These are phyloP conservation scores for Colletotrichum simmondsii DNA, from an alignment of 2,329 filamentous ascomycete genomes.

Conservation along the genomic window DNA sequence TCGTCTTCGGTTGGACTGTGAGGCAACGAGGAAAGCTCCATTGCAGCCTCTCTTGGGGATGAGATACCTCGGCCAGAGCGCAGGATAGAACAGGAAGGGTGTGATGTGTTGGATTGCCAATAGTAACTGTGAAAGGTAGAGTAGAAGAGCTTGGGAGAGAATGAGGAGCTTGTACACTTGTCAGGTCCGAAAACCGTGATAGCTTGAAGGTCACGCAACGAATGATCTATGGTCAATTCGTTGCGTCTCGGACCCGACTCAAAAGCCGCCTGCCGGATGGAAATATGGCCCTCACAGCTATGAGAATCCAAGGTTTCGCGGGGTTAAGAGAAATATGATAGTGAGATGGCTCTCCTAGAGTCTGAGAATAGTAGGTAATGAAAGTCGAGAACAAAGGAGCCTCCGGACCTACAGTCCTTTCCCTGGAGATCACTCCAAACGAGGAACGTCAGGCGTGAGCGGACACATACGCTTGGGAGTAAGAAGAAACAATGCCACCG, in stretches of 20 bases:
- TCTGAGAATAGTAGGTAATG: not conserved
- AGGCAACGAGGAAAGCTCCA: not conserved
- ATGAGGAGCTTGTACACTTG: conserved; percentile 19
- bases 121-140: conserved; percentile 1
- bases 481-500: not conserved
- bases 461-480: not conserved
- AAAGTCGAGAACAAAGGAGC: not conserved
- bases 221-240: not conserved
- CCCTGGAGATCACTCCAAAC: not conserved
- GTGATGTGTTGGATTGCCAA: conserved; percentile 2
- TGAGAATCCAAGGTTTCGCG: not conserved
- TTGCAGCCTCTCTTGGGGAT: not conserved
- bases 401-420: not conserved
- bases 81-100: not conserved
- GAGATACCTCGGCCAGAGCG: not conserved
- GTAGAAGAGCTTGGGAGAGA: not conserved
- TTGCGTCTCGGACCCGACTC: not conserved
- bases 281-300: not conserved
- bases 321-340: not conserved
- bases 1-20: not conserved
- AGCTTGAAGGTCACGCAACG: not conserved
- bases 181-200: conserved; percentile 4
- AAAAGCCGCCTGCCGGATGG: not conserved
- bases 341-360: not conserved
- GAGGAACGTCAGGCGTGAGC: not conserved